Evolutionary conservation across 139 green algal genomes (phyloP), one percentile per base, ranked within the genome.

Genomic region (Spirogloea muscicola): DNA sequence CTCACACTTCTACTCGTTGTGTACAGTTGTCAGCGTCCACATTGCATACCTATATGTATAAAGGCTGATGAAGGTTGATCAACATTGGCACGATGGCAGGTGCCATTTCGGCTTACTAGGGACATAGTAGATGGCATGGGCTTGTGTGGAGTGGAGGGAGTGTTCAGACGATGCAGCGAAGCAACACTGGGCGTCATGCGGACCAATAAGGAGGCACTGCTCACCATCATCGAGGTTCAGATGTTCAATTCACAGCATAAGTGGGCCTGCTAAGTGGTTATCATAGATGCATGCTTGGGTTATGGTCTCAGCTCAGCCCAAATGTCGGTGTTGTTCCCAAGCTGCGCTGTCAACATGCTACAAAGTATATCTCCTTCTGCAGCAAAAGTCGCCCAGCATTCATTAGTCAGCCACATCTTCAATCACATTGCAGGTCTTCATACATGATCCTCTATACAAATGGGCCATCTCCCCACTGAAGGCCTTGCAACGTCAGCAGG

Each of bases 121-220:
- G 90, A 98, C 55, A 68, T 98, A 6, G 89, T 98, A 43, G 94
- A 97, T 59, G 94, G 92, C 70, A 93, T 97, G 88, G 94, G 94
- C 0, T 61, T 87, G 44, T 81, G 84, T 40, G 94, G 94, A 0
- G 85, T 95, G 46, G 90, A 96, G 74, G 94, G 94, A 0, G 75
- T 90, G 21, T 91, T 98, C 78, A 84, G 89, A n/a, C 77, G 90
- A 7, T 96, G 91, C 84, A 93, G 88, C 65, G 94, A 96, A 81
- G 82, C 89, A 38, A 90, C 88, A 10, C 58, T 98, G 57, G 48
- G 83, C 29, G 94, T 93, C 57, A 43, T 88, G 63, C 33, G 75
- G 13, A 36, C 49, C 3, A 76, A 62, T 58, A 74, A 60, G 33
- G 70, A 80, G 55, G 57, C 68, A 13, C 57, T 86, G 46, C 39